Conservation (phyloP, 768 basidiomycete species). For the Pleurotus pulmonarius region DNA sequence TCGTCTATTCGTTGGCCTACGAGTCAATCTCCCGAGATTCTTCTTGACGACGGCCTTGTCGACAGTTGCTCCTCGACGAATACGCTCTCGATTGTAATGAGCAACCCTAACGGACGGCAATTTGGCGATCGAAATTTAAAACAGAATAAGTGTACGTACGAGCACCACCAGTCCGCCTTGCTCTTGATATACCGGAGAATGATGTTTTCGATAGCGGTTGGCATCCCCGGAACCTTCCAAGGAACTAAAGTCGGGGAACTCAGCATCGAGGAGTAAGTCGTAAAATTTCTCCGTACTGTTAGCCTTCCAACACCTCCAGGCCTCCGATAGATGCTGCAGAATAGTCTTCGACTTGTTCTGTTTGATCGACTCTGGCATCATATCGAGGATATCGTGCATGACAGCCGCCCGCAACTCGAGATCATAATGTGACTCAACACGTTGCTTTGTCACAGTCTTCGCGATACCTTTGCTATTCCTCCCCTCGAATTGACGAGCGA, state of each 20-base stretch:
- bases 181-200: constrained; percentile 98
- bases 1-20: constrained; percentile 35
- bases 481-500: constrained; percentile 98
- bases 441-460: constrained; percentile 98
- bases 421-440: constrained; percentile 98
- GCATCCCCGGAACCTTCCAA: constrained; percentile 99
- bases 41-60: constrained; percentile 99
- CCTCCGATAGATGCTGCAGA: constrained; percentile 95
- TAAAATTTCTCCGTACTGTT: constrained; percentile 52
- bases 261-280: too few relatives aligned
- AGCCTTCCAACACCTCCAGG: constrained; percentile 97
- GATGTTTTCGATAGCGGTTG: constrained; percentile 98
- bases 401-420: constrained; percentile 96
- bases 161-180: constrained; percentile 99
- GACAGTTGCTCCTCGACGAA: constrained; percentile 93
- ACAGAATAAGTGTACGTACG: constrained; percentile 38
- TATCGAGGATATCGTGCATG: constrained; percentile 99
- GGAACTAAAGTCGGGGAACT: constrained; percentile 52
- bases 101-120: constrained; percentile 56
- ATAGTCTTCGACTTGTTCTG: constrained; percentile 99
- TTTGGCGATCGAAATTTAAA: constrained; percentile 1
- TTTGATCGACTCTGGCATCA: constrained; percentile 99
- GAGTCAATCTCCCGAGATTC: constrained; percentile 96
- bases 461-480: constrained; percentile 95
- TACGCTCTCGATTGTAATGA: constrained; percentile 97